Conservation (phyloP, 371 early-diverging fungal genomes). For the Lichtheimia ramosa region DNA sequence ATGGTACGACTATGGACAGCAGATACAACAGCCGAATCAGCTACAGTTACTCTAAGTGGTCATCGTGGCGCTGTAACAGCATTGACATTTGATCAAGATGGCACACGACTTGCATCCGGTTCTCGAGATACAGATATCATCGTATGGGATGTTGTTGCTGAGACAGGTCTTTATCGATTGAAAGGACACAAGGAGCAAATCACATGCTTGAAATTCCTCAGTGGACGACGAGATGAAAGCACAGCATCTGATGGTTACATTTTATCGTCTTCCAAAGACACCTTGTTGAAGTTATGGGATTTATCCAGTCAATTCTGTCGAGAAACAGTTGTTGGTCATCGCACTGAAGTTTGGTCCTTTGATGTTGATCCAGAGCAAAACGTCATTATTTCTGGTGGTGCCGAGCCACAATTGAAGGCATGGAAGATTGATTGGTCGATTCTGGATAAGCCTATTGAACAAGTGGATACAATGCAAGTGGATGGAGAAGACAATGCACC, state of each 20-base stretch:
- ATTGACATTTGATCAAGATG: conserved; percentile 75
- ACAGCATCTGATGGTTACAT: conserved; percentile 64
- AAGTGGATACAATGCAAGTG: conserved; percentile 34
- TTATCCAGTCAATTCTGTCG: conserved; percentile 89
- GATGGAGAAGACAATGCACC: conserved; percentile 33
- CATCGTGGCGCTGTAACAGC: conserved; percentile 88
- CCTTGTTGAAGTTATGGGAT: conserved; percentile 96
- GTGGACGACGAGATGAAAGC: conserved; percentile 25
- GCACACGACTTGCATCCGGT: conserved; percentile 87
- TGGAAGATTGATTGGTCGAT: conserved; percentile 78
- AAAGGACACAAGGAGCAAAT: conserved; percentile 95
- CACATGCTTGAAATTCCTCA: conserved; percentile 66
- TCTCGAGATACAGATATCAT: conserved; percentile 91
- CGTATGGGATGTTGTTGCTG: conserved; percentile 93
- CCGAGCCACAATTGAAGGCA: conserved; percentile 82
- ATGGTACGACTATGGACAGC: conserved; percentile 79
- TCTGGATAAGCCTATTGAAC: conserved; percentile 46
- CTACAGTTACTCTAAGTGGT: conserved; percentile 83
- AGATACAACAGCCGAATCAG: conserved; percentile 28
- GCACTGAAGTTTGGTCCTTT: conserved; percentile 91
- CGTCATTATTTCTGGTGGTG: conserved; percentile 82
- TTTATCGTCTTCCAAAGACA: conserved; percentile 90
- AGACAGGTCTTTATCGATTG: conserved; percentile 85
- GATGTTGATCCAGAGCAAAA: conserved; percentile 61
- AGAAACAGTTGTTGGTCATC: conserved; percentile 91